phyloP scores from a whole-genome alignment of 768 basidiomycete species.

The Xerocomus potaroensis region DNA sequence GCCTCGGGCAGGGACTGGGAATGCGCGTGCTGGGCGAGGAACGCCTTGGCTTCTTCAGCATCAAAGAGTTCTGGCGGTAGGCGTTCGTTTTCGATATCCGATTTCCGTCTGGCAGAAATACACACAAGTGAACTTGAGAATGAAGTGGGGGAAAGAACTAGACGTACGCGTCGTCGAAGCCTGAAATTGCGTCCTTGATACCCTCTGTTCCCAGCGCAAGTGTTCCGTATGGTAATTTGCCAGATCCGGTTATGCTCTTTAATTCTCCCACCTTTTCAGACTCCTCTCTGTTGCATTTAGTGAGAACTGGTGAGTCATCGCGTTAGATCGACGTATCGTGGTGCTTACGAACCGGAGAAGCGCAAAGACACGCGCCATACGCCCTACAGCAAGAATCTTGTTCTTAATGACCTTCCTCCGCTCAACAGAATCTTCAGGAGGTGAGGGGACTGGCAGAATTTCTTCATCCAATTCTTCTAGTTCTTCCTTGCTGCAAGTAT shows the following conservation, averaged over 20 bases:
- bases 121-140: background rate
- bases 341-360: constrained; percentile 78
- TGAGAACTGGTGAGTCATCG: background rate
- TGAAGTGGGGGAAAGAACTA: background rate
- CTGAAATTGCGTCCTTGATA: constrained; percentile 89
- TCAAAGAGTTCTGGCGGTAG: constrained; percentile 96
- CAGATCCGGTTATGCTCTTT: constrained; percentile 81
- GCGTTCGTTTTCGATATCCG: constrained; percentile 98
- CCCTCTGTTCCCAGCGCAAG: constrained; percentile 88
- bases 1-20: constrained; percentile 48
- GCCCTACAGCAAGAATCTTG: constrained; percentile 96
- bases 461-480: constrained; percentile 73
- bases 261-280: constrained; percentile 96
- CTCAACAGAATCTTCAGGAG: constrained; percentile 53
- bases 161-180: constrained; percentile 94
- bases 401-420: constrained; percentile 92
- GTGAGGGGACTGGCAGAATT: constrained; percentile 33
- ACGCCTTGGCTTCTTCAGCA: constrained; percentile 63
- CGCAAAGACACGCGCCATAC: constrained; percentile 95
- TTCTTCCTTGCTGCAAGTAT: constrained; percentile 95
- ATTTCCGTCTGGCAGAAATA: constrained; percentile 69
- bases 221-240: constrained; percentile 75
- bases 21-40: constrained; percentile 37
- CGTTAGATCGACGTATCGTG: background rate
- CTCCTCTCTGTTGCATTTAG: constrained; percentile 73